Base-by-base conservation (phyloP, 352 stramenopile genomes). In the Phytophthora lateralis region DNA sequence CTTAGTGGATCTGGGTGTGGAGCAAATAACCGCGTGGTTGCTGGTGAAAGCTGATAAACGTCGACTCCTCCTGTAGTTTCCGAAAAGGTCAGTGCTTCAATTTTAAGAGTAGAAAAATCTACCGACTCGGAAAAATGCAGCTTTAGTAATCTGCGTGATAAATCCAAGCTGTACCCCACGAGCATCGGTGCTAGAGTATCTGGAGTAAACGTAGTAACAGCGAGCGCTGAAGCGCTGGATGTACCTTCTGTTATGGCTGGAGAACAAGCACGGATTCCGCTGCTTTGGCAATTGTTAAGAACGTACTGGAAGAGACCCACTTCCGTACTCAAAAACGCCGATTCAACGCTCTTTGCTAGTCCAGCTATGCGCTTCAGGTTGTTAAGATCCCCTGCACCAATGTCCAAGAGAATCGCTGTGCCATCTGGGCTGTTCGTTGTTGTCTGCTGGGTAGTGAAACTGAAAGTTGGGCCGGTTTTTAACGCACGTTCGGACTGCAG, bases 91-190 rank as follows among this genome's bases (percentile, higher is more conserved):
- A 94, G 35, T 0, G 66, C 52, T 1, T 76, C 61, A 30, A 89
- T 60, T 6, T 63, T 53, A 4, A 84, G 48, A 1, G 35, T 78
- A 3, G 53, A 27, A 18, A 58, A 69, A 45, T 92, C 47, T 26
- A 94, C 77, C 1, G 82, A 69, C 49, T 94, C 78, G 0, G 80
- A 89, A 62, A 94, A 92, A 30, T 66, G 79, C 14, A 94, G 47
- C 48, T 88, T 89, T 7, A 92, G 17, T 10, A 92, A 56, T 49
- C 68, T 61, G 8, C 75, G 66, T 1, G 75, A 48, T 14, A 89
- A 52, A 52, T 94, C 85, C 18, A 90, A 50, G 6, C 65, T 88
- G 51, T 84, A 94, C 8, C 78, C 73, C 14, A 89, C 6, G 5
- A 94, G 64, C 17, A 46, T 51, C 0, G 85, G 82, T 10, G 30